A percentile compares a stretch with the other conserved stretches of the same genome.
Conservation (phyloP, 2,329 filamentous ascomycete genomes). For the Colletotrichum siamense region DNA sequence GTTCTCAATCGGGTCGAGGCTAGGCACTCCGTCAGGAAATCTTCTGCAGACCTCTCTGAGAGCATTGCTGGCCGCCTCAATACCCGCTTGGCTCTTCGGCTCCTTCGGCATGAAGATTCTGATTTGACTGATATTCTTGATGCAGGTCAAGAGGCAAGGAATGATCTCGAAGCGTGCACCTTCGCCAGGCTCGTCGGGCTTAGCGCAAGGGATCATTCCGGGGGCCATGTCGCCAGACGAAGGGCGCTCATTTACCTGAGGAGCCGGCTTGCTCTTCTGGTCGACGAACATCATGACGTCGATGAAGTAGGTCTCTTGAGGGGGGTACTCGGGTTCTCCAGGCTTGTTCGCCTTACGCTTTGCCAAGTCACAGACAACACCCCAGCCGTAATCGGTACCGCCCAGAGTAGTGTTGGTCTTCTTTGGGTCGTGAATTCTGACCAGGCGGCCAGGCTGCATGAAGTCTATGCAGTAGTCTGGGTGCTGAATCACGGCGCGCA, state of each 20-base stretch:
- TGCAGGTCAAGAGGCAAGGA: slow-evolving; percentile 83
- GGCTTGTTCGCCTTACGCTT: slow-evolving; percentile 70
- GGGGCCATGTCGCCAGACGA: slow-evolving; percentile 57
- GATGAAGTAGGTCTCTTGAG: slow-evolving; percentile 81
- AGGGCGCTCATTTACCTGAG: slow-evolving; percentile 34
- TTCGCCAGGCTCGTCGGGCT: slow-evolving; percentile 57
- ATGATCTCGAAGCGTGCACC: slow-evolving; percentile 77
- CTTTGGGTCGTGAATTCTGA: slow-evolving; percentile 79
- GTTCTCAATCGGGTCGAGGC: slow-evolving; percentile 92
- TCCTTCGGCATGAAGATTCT: slow-evolving; percentile 85
- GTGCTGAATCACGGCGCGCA: slow-evolving; percentile 90
- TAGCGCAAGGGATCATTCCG: slow-evolving; percentile 68
- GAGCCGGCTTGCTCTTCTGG: slow-evolving; percentile 53
- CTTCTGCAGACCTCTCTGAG: slow-evolving; percentile 82
- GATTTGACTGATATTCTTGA: slow-evolving; percentile 84
- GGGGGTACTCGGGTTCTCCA: slow-evolving; percentile 69
- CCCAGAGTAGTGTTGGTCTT: slow-evolving; percentile 38
- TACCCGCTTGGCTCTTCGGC: slow-evolving; percentile 69
- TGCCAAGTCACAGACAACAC: slow-evolving; percentile 79
- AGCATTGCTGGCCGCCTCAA: slow-evolving; percentile 69
- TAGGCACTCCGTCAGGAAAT: slow-evolving; percentile 90
- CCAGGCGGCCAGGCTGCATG: slow-evolving; percentile 84
- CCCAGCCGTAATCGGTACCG: slow-evolving; percentile 91
- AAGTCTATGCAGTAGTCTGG: slow-evolving; percentile 86
- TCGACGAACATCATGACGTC: slow-evolving; percentile 77